Evolutionary conservation across 2,329 filamentous ascomycete genomes (phyloP), one percentile per base, ranked within the genome.

Genomic region (Juglanconis juglandina): DNA sequence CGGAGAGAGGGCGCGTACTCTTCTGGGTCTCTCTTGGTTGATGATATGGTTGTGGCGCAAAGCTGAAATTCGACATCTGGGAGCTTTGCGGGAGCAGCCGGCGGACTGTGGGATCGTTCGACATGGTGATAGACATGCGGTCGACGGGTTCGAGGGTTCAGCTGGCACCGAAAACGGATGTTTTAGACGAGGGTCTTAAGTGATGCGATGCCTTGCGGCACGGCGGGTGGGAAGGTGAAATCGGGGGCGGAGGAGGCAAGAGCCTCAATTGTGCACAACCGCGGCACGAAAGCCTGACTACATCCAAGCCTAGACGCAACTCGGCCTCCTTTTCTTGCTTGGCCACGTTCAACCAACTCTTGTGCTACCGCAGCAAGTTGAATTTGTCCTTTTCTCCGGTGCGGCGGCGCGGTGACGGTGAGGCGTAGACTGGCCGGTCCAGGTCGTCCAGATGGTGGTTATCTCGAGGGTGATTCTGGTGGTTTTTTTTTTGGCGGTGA

Each of bases 1-100:
- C n/a, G 33, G 41, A 37, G 42, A 47, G 44, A 33, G 61, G 61
- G 73, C 88, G 81, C 80, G 44, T 47, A 94, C 90, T 94, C 79
- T 93, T 94, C 71, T 94, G 90, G 63, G 90, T 91, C 75, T 92
- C 90, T 68, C 89, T 83, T 64, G 84, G 84, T 69, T 85, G 71
- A 77, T 84, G 68, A 77, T 83, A 77, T 55, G 80, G 76, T 64
- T 80, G 80, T 67, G 89, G 87, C 73, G 87, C 86, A 77, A 93
- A 93, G 49, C 87, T 85, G 75, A 92, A 94, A 69, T 84, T 86
- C 73, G 88, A 87, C 85, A 92, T 87, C 70, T 87, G 84, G 50
- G 83, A 80, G 71, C 80, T 87, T 71, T 90, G 87, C 41, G 87
- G 87, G 71, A 89, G 75, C 66, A 89, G 79, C 71, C 82, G 83